Base-by-base conservation (phyloP, 1,284 basidiomycete genomes). In the Fistulina hepatica region DNA sequence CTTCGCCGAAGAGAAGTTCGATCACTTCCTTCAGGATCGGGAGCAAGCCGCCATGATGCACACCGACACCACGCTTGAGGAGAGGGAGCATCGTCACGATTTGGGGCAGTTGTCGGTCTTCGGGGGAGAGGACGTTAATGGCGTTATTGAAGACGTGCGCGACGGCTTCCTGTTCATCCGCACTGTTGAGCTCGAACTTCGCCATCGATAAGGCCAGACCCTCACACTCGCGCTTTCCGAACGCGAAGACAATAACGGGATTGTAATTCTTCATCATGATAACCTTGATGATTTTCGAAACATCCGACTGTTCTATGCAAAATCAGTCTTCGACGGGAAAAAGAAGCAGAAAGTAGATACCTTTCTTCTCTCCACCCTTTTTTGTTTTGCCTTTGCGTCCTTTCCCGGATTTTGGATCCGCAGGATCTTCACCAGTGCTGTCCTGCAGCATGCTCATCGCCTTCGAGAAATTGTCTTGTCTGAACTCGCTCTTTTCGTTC, bases 21-120 rank as follows among this genome's bases (percentile, higher is more conserved):
- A 99, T 97, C 35, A 97, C 93, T 57, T 99, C 95, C 58, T 99
- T 99, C 37, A 99, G 71, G 47, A 98, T 95, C 2, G 95, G 95
- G 6, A 99, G 71, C 16, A 99, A 73, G 41, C 95, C 95, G 39
- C 95, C 94, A 54, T 99, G 95, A 67, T 99, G 95, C 53, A 99
- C 94, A 43, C 95, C 95, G 50, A 97, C 93, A 28, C 95, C 95
- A 44, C 95, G 85, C 50, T 88, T 90, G 21, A 99, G 72, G 17
- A 99, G 71, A 0, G 95, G 95, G 9, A 97, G 68, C 31, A 98
- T 77, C 48, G 95, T 90, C 37, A 85, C 69, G 51, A 99, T 98
- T 60, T 97, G 95, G 1, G 95, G 93, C 15, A 99, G 72, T 48
- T 81, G 75, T 30, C 85, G 73, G 61, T 99, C 95, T 44, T 90